These are phyloP conservation scores for Suillus decipiens DNA, from an alignment of 768 basidiomycete species.

Conservation along the genomic window DNA sequence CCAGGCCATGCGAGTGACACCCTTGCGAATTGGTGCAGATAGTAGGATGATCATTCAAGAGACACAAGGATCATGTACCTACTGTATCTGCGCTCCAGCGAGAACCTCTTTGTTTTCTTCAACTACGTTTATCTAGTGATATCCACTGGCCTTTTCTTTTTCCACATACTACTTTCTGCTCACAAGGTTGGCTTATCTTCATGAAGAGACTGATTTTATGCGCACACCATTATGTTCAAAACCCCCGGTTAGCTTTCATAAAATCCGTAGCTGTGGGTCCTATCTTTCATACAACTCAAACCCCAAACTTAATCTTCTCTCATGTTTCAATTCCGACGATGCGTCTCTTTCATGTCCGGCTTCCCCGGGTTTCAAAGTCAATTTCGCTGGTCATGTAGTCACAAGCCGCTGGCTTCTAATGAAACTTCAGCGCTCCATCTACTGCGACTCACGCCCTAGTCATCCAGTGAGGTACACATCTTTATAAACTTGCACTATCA, in stretches of 20 bases:
- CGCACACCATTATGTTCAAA: neutral
- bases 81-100: neutral
- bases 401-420: neutral
- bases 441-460: neutral
- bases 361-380: neutral
- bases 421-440: neutral
- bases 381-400: neutral
- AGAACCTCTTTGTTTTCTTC: neutral
- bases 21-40: no score
- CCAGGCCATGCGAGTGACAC: no score
- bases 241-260: neutral
- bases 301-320: no score
- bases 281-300: no score
- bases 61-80: no score
- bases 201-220: neutral
- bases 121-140: no score
- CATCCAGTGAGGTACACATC: no score
- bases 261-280: neutral
- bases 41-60: no score
- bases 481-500: no score
- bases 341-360: neutral
- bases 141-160: neutral
- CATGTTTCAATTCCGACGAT: neutral
- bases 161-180: neutral
- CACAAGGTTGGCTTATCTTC: neutral